Base-by-base conservation (phyloP, 176 grass and related monocot genomes). In the Leersia perrieri region DNA sequence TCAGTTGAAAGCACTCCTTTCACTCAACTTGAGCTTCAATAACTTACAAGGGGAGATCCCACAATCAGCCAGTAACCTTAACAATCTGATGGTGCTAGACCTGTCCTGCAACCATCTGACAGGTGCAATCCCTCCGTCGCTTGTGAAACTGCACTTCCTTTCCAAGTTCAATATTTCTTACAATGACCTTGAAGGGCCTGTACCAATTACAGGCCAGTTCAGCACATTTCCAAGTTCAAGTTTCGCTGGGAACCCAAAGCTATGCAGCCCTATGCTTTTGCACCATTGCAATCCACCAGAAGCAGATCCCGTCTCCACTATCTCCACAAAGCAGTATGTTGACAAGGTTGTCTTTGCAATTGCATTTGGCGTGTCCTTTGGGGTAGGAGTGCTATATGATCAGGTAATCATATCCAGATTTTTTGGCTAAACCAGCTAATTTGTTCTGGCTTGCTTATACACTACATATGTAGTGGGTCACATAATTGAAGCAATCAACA, bases 161-260 rank as follows among this genome's bases (percentile, higher is more conserved):
- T 40, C 66, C 20, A 60, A 9, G 29, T 82, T 82, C 38, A 82
- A 36, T 3, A n/a, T 73, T 72, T 66, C 68, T 28, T 34, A 73
- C 27, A 82, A 82, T 31, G 68, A 73, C 18, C 49, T 82, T 10
- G 49, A 82, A 55, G 80, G 67, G 27, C 80, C 70, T 23, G 41
- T 82, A 62, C 80, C 80, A 62, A 60, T 3, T 4, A n/a, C 23
- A 6, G 67, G 32, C 25, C 80, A 82, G 38, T 73, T 82, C 4
- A 68, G 71, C 44, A 83, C 68, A 7, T 83, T 83, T 83, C 47
- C 16, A 0, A 18, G 15, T 62, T 74, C 80, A 38, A 83, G 68
- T 22, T 83, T 74, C 20, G 39, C 30, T 71, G 80, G 80, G 23
- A 83, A 83, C 12, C 80, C 53, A 20, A 74, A 74, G 28, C 40